Percentiles rank a stretch among this genome's conserved stretches.
Conservation (phyloP, 75 land plant genomes). For the Pinus taeda region DNA sequence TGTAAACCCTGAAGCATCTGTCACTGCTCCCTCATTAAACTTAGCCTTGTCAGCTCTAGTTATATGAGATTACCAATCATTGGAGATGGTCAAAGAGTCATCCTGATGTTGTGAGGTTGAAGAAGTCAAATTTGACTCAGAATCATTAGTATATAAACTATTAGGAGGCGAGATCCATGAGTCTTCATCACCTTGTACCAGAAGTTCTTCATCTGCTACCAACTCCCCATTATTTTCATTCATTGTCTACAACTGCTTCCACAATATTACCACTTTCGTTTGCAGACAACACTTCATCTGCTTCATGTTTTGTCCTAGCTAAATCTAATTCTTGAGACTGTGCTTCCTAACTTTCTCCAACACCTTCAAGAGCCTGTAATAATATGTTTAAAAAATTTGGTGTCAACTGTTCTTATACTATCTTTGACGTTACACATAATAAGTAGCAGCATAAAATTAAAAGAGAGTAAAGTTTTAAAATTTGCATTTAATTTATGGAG, state of each 20-base stretch:
- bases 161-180: constrained; percentile 95
- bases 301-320: constrained; percentile 25
- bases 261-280: constrained; percentile 19
- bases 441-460: constrained; percentile 5
- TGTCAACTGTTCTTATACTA: background rate
- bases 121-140: background rate
- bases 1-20: background rate
- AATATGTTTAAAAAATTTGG: background rate
- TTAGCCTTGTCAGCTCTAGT: background rate
- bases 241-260: constrained; percentile 13
- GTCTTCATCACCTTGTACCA: constrained; percentile 54
- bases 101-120: background rate
- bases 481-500: constrained; percentile 71
- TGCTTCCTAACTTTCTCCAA: constrained; percentile 77
- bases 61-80: constrained; percentile 6
- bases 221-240: constrained; percentile 18
- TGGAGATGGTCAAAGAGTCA: constrained; percentile 4
- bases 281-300: constrained; percentile 20
- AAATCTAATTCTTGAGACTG: constrained; percentile 60
- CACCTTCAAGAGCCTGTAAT: constrained; percentile 84
- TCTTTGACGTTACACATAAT: background rate
- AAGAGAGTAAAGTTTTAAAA: background rate
- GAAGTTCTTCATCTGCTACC: constrained; percentile 15
- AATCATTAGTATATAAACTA: constrained; percentile 18
- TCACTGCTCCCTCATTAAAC: background rate